Conservation (phyloP, 1,284 basidiomycete genomes). For the Heliocybe sulcata region DNA sequence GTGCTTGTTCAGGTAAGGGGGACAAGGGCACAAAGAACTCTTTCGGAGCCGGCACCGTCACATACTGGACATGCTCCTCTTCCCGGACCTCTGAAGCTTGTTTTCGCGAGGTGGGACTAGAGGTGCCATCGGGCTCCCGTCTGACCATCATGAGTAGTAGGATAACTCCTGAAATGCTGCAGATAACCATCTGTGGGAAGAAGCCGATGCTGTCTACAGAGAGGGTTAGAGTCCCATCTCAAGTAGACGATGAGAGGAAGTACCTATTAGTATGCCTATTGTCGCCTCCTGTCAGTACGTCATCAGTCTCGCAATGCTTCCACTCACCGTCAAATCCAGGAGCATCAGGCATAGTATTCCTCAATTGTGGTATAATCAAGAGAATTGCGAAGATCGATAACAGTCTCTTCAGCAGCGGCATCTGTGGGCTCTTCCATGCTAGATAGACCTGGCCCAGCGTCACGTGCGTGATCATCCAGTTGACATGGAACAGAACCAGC, state of each 20-base stretch:
- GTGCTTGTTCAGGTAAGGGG: neutral
- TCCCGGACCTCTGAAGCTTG: too few species aligned
- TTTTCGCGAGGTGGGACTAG: neutral
- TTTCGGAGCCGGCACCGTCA: too few species aligned
- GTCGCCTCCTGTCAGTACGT: neutral
- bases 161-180: slow-evolving; percentile 29
- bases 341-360: slow-evolving; percentile 50
- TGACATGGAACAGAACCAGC: slow-evolving; percentile 37
- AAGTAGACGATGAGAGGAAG: slow-evolving; percentile 4
- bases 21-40: neutral
- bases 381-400: slow-evolving; percentile 33
- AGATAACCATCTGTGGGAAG: slow-evolving; percentile 50
- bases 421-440: slow-evolving; percentile 24
- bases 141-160: slow-evolving; percentile 36
- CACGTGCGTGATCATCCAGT: slow-evolving; percentile 48
- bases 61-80: too few species aligned
- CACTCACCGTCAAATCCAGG: slow-evolving; percentile 45
- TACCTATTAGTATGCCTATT: slow-evolving; percentile 42
- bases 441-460: slow-evolving; percentile 37
- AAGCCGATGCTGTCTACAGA: slow-evolving; percentile 42
- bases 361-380: slow-evolving; percentile 40
- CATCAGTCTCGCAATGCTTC: neutral
- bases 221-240: neutral
- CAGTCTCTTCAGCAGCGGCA: slow-evolving; percentile 22
- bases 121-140: slow-evolving; percentile 22